Base-by-base conservation (phyloP, 331 rosid species). In the Erythrophleum ivorense region DNA sequence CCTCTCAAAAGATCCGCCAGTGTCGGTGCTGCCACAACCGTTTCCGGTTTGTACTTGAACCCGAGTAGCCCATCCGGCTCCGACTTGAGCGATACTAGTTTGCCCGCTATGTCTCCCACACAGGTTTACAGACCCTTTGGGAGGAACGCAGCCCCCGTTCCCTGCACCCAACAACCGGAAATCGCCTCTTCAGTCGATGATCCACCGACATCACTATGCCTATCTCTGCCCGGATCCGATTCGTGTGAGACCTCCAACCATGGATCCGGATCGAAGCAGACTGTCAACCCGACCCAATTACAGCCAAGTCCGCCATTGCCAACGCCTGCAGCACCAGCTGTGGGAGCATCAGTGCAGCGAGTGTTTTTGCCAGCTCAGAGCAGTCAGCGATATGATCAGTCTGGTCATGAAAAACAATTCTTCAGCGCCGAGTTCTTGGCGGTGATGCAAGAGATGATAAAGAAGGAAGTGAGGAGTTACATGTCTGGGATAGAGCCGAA, bases 361-460 rank as follows among this genome's bases (percentile, higher is more conserved):
- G 49, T 50, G 34, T 13, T 15, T 10, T 0, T 72, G 21, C n/a
- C 38, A 24, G 79, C 41, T 19, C 80, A 31, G 18, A 15, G 16
- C 41, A 3, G 34, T 19, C 62, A 29, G 46, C 14, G 21, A 14
- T 38, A 29, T 2, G 78, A 16, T 2, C 69, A 10, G 71, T 33
- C 5, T 31, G 88, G 85, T 29, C 45, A 50, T 1, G 93, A 88
- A 73, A 85, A 84, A 81, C 90, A 76, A 81, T 84, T 87, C 5
- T 89, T 89, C 58, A 89, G 85, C 66, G 64, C 82, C 0, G 98
- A 92, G 81, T 91, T 90, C 14, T 36, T 90, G 86, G 76, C 77
- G 3, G 87, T 84, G 83, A 89, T 94, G 92, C 95, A 89, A 76
- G 96, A 92, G 76, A 90, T 91, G 97, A 82, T 94, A 16, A 85